Conservation (phyloP, 257 asterid species). For the Henckelia pumila region DNA sequence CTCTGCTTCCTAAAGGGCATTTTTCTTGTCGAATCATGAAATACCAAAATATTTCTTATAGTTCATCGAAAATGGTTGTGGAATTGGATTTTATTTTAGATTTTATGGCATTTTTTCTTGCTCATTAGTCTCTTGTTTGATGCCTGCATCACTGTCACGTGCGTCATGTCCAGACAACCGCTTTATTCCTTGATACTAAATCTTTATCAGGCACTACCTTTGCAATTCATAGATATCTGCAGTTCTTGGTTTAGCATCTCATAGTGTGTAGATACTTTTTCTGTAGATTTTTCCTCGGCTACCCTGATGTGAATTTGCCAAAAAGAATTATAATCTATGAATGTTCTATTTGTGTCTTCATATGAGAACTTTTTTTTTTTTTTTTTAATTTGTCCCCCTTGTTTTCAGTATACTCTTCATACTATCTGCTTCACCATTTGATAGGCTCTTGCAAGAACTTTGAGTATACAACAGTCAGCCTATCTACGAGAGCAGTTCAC, state of each 20-base stretch:
- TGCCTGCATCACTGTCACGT: not conserved
- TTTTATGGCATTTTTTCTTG: not conserved
- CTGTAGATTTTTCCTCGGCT: not conserved
- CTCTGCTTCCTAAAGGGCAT: not conserved
- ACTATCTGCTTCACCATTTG: not conserved
- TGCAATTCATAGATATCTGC: not conserved
- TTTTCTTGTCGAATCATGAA: not conserved
- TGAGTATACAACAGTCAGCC: constrained; percentile 71
- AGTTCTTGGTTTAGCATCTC: not conserved
- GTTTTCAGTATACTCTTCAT: not conserved
- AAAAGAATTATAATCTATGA: not conserved
- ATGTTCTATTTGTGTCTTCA: not conserved
- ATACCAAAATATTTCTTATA: too few species aligned
- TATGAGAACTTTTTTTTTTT: not conserved
- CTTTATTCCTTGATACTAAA: not conserved
- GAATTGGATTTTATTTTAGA: not conserved
- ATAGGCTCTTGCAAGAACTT: constrained; percentile 91
- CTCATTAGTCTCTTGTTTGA: not conserved
- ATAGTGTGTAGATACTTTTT: not conserved
- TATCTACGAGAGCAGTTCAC: constrained; percentile 91
- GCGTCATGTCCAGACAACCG: not conserved
- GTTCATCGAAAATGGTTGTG: not conserved
- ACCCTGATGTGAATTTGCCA: not conserved
- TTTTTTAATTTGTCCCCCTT: not conserved
- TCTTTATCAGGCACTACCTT: not conserved